phyloP scores from a whole-genome alignment of 2,329 filamentous ascomycete species.

The Paracoccidioides lutzii region DNA sequence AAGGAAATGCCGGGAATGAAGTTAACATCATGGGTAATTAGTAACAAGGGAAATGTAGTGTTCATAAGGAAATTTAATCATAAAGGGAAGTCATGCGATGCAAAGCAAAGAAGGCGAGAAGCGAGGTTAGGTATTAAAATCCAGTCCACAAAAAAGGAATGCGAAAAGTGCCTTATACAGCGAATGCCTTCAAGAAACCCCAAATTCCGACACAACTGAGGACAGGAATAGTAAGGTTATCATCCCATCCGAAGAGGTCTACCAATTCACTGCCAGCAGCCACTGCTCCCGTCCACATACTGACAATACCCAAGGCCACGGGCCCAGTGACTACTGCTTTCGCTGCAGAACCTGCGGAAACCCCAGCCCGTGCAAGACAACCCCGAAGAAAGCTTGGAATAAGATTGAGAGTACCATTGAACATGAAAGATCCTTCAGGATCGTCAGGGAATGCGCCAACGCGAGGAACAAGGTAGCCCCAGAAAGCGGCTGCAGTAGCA shows the following conservation, averaged over 20 bases:
- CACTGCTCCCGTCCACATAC: constrained; percentile 74
- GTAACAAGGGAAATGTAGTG: neutral
- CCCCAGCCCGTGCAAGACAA: constrained; percentile 42
- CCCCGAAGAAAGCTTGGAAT: constrained; percentile 50
- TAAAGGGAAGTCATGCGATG: neutral
- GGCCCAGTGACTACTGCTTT: constrained; percentile 54
- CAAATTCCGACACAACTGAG: constrained; percentile 80
- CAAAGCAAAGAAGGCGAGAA: neutral
- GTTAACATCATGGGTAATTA: no score
- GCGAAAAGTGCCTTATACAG: constrained; percentile 17
- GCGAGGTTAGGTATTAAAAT: neutral
- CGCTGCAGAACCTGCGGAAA: constrained; percentile 26
- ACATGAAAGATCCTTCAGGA: constrained; percentile 62
- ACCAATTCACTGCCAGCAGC: constrained; percentile 82
- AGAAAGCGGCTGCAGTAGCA: constrained; percentile 73
- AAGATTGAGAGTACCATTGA: constrained; percentile 55
- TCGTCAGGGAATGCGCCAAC: constrained; percentile 56
- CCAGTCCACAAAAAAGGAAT: neutral
- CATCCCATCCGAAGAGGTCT: constrained; percentile 87
- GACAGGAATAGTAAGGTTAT: constrained; percentile 92
- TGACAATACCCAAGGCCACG: constrained; percentile 65
- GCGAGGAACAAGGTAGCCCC: constrained; percentile 67
- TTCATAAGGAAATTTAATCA: neutral
- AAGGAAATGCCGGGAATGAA: no score
- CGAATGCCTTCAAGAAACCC: constrained; percentile 82